Conservation (phyloP, 2,329 filamentous ascomycete genomes). For the Bipolaris gigantea region DNA sequence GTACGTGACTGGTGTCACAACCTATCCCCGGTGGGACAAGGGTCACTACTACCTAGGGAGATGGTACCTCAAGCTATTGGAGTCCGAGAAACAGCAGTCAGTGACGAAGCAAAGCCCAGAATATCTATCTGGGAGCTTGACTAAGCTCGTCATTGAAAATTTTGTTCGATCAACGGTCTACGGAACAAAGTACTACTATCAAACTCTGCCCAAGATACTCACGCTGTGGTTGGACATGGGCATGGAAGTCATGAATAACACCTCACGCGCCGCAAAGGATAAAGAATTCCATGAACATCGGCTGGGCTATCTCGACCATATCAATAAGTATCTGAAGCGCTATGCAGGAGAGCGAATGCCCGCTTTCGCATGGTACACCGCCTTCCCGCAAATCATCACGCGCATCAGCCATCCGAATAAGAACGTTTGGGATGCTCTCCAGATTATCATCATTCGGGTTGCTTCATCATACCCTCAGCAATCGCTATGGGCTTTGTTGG, state of each 20-base stretch:
- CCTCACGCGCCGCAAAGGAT: slow-evolving; percentile 28
- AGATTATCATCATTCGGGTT: slow-evolving; percentile 82
- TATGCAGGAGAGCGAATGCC: slow-evolving; percentile 69
- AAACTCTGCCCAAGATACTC: slow-evolving; percentile 86
- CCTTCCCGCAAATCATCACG: slow-evolving; percentile 92
- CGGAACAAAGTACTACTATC: slow-evolving; percentile 94
- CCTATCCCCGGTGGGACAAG: slow-evolving; percentile 80
- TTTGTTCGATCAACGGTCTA: slow-evolving; percentile 84
- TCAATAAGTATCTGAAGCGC: slow-evolving; percentile 73
- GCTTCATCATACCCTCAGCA: slow-evolving; percentile 86
- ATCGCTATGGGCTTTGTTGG: slow-evolving; percentile 86
- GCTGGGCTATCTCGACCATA: slow-evolving; percentile 33
- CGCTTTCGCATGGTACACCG: slow-evolving; percentile 77
- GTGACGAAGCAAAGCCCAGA: slow-evolving; percentile 66
- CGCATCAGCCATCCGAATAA: slow-evolving; percentile 85
- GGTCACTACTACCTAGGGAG: slow-evolving; percentile 96
- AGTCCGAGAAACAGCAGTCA: slow-evolving; percentile 80
- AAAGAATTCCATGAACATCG: slow-evolving; percentile 38
- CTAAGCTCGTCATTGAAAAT: slow-evolving; percentile 90
- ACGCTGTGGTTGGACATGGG: slow-evolving; percentile 95
- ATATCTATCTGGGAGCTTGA: slow-evolving; percentile 74
- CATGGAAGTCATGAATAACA: slow-evolving; percentile 60
- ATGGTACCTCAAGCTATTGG: slow-evolving; percentile 94
- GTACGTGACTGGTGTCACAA: slow-evolving; percentile 79
- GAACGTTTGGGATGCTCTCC: slow-evolving; percentile 75